A percentile compares a stretch with the other conserved stretches of the same genome.
Evolutionary conservation across 108 stramenopile genomes (phyloP).

Genomic region (Nannochloropsis oceanica): DNA sequence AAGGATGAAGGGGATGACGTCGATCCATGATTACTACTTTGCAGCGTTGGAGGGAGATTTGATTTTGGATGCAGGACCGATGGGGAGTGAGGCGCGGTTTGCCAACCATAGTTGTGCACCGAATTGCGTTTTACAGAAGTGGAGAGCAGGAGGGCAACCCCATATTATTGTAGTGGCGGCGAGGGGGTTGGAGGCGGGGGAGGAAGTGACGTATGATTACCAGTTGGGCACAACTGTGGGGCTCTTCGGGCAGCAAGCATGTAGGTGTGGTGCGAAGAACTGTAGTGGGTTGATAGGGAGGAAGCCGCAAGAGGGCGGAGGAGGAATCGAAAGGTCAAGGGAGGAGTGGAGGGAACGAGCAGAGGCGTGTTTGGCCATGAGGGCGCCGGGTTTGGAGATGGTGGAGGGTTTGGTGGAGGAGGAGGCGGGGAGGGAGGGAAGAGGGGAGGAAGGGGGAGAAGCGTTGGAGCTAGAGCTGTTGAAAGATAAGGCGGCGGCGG

Average conservation of each 20-base stretch:
- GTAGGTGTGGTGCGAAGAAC: conserved; percentile 12
- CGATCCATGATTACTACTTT: conserved; percentile 33
- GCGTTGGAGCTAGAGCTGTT: neutral
- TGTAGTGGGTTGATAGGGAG: conserved; percentile 16
- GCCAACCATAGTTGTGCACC: conserved; percentile 41
- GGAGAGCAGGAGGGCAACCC: neutral
- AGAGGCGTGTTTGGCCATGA: neutral
- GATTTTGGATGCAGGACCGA: conserved; percentile 29
- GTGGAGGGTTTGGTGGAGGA: neutral
- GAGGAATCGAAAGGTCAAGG: neutral
- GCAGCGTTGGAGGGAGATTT: conserved; percentile 30
- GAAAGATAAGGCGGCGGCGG: neutral
- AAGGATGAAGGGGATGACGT: conserved; percentile 7
- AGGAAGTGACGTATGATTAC: conserved; percentile 31
- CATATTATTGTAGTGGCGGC: neutral
- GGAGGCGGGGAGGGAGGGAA: too few species aligned
- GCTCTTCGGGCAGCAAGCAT: conserved; percentile 7
- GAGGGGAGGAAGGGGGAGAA: neutral
- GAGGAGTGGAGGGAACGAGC: neutral
- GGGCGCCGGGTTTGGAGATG: neutral
- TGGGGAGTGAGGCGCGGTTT: conserved; percentile 37
- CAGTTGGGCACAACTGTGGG: conserved; percentile 19
- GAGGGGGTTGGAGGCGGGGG: neutral
- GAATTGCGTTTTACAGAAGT: conserved; percentile 35
- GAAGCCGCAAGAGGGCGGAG: neutral